Evolutionary conservation across 805 yeast genomes (phyloP).

Genomic region (Pichia thaimueangensis): DNA sequence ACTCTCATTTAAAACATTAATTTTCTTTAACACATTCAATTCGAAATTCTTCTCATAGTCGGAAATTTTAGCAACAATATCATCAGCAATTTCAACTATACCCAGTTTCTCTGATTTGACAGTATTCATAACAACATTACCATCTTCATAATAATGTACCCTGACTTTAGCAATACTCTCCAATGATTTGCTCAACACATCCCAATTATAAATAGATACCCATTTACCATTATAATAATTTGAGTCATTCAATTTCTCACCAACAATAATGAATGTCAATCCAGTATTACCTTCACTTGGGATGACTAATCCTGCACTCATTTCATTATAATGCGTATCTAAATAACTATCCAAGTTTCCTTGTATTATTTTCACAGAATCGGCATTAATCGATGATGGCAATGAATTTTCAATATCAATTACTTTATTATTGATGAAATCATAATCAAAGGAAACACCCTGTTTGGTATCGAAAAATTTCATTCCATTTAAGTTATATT

Average conservation of each 20-base stretch:
- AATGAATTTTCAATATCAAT: constrained; percentile 43
- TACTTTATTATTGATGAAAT: constrained; percentile 42
- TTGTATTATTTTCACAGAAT: constrained; percentile 14
- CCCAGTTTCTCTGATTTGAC: constrained; percentile 1
- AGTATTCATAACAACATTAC: constrained; percentile 76
- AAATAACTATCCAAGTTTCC: constrained; percentile 44
- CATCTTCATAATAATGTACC: constrained; percentile 93
- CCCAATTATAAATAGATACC: constrained; percentile 72
- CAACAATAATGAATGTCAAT: constrained; percentile 49
- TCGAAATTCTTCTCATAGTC: constrained; percentile 56
- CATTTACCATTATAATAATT: constrained; percentile 90
- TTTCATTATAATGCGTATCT: constrained; percentile 59
- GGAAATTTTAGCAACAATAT: constrained; percentile 41
- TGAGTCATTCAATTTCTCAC: constrained; percentile 62
- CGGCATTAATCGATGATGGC: constrained; percentile 14
- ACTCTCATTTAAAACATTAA: constrained; percentile 67
- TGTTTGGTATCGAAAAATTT: constrained; percentile 51
- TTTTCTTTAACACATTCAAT: constrained; percentile 50
- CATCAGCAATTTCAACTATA: constrained; percentile 14
- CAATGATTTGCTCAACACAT: constrained; percentile 26
- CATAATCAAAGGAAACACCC: constrained; percentile 50
- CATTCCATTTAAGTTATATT: constrained; percentile 40
- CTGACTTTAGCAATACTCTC: constrained; percentile 58
- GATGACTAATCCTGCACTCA: constrained; percentile 38
- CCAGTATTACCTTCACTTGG: constrained; percentile 33